Evolutionary conservation across 83 land plant genomes (phyloP).

Genomic region (Isoetes engelmannii): DNA sequence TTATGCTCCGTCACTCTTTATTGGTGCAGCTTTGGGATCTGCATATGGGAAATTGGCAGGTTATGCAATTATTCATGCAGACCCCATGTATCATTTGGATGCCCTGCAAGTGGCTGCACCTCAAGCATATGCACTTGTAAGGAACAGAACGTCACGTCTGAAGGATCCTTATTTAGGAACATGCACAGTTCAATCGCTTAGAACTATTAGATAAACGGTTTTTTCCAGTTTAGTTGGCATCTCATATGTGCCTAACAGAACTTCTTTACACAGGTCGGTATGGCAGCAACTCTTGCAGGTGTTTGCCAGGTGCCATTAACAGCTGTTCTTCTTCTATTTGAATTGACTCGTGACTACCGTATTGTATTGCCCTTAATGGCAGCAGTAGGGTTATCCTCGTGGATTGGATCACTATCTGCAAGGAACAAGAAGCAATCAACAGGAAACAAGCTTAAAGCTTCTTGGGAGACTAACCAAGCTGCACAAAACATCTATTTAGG

Average conservation of each 20-base stretch:
- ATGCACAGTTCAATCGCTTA: too few species aligned
- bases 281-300: conserved; percentile 98
- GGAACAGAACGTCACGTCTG: background rate
- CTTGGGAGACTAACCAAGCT: background rate
- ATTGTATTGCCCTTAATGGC: conserved; percentile 89
- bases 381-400: conserved; percentile 90
- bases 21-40: conserved; percentile 97
- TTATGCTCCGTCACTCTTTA: conserved; percentile 96
- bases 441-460: background rate
- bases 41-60: conserved; percentile 83
- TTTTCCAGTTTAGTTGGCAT: background rate
- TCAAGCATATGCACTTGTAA: conserved; percentile 98
- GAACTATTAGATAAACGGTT: background rate
- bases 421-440: conserved; percentile 25
- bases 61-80: conserved; percentile 41
- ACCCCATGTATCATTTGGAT: conserved; percentile 56
- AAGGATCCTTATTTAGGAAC: background rate
- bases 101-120: conserved; percentile 87
- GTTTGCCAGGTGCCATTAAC: conserved; percentile 96
- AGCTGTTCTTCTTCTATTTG: conserved; percentile 87
- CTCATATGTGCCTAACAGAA: background rate
- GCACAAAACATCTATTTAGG: background rate
- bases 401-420: conserved; percentile 59
- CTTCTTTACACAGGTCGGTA: conserved; percentile 63
- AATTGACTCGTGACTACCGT: conserved; percentile 90